Base-by-base conservation (phyloP, 2,329 filamentous ascomycete genomes). In the Penicillium sp. region DNA sequence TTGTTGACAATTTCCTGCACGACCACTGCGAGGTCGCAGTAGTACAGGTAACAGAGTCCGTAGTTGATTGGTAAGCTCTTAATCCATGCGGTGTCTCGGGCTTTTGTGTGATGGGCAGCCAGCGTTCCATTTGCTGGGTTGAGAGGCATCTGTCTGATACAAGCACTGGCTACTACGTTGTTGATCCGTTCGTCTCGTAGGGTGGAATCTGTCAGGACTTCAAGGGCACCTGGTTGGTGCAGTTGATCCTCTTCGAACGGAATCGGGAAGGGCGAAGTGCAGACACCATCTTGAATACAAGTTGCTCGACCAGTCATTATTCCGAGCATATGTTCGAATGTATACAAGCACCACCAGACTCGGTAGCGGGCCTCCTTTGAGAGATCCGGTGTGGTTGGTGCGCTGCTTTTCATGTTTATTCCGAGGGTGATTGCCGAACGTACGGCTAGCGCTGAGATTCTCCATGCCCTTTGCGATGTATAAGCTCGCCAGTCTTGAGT, bases 261-360 rank as follows among this genome's bases (percentile, higher is more conserved):
- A 16, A 74, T 51, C 1, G 76, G 74, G 42, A 78, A 64, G 31
- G 76, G 73, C 4, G 73, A 70, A 14, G 73, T 77, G 61, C 74
- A 77, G 45, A 77, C 68, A 14, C 74, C 71, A 55, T 77, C 72
- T 22, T 70, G 61, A 16, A 78, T 73, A 50, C 72, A 76, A 29
- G 73, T 73, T 24, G 75, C 67, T 40, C 76, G 70, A 38, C 76
- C 76, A n/a, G 76, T 78, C 73, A 79, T 76, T 52, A 75, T 68
- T 14, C 74, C 73, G 34, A 79, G 67, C 32, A 74, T 67, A 49
- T 77, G 75, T 58, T 79, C 76, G 40, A 78, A 71, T 2, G 67
- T 69, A 49, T 77, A 76, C 2, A 78, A 61, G 49, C 74, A 75
- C 73, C 75, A 78, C 76, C 76, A 79, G 3, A 77, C 72, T 45